Evolutionary conservation across 495 filamentous ascomycete genomes (phyloP).

Genomic region (Jackrogersella minutella): DNA sequence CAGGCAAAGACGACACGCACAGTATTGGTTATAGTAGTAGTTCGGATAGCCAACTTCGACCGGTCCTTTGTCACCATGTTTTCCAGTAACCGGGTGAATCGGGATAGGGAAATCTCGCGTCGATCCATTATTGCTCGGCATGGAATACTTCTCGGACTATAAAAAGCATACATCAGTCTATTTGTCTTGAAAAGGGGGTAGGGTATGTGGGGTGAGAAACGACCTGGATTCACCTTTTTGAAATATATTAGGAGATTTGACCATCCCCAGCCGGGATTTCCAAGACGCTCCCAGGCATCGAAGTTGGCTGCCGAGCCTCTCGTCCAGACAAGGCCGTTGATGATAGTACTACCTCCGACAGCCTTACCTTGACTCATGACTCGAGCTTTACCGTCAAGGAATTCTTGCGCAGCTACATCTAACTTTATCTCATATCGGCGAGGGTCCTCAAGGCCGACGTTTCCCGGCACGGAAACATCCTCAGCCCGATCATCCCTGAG

Average conservation of each 20-base stretch:
- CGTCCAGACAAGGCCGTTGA: constrained; percentile 58
- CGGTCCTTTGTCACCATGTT: constrained; percentile 52
- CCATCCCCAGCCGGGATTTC: constrained; percentile 73
- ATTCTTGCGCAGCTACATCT: constrained; percentile 31
- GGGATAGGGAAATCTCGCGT: constrained; percentile 44
- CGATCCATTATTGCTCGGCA: constrained; percentile 14
- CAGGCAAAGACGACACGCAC: constrained; percentile 41
- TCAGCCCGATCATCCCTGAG: constrained; percentile 45
- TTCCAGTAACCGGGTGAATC: constrained; percentile 48
- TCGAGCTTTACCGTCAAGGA: constrained; percentile 50
- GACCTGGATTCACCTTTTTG: constrained; percentile 51
- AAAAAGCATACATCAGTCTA: constrained; percentile 34
- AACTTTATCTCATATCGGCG: constrained; percentile 37
- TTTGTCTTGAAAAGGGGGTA: neutral
- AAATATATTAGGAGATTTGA: constrained; percentile 66
- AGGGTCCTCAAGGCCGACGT: constrained; percentile 38
- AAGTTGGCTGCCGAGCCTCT: constrained; percentile 58
- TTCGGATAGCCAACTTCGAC: constrained; percentile 62
- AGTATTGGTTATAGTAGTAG: constrained; percentile 57
- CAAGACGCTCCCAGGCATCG: constrained; percentile 65
- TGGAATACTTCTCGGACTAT: constrained; percentile 32
- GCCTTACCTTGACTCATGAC: constrained; percentile 50
- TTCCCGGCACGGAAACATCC: constrained; percentile 46
- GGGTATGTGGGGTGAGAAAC: constrained; percentile 8
- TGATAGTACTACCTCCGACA: constrained; percentile 56